Base-by-base conservation (phyloP, 345 rosid species). In the Pugionium dolabratum region DNA sequence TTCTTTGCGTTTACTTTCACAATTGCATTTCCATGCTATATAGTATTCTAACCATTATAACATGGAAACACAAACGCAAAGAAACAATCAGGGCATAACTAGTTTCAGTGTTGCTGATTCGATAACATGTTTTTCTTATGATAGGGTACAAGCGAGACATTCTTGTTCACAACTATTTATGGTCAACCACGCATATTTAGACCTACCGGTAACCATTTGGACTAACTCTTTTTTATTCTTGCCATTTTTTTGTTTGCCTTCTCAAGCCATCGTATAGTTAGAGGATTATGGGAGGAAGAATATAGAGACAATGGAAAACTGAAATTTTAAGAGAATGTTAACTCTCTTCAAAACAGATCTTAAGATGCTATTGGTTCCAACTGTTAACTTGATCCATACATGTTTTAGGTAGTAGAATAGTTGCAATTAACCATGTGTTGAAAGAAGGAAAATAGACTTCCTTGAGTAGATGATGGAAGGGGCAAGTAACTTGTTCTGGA, bases 171-270 rank as follows among this genome's bases (percentile, higher is more conserved):
- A 64, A 88, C 97, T 59, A 72, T 84, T 62, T 79, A 93, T 78
- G 98, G 95, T 57, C 81, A 79, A 69, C 98, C 98, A 58, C 86
- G 96, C 82, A 69, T 90, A 11, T 93, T 93, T 82, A 84, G 96
- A 68, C 85, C 98, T 44, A 93, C 98, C 1, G 98, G 97, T 93
- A 69, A 70, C 76, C 37, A 8, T 67, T 51, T 54, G n/a, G 5
- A 33, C 41, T 33, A 3, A 2, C 9, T 54, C 25, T 26, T 44
- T 33, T 39, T 6, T 5, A 4, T 36, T 31, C 35, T 44, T 26
- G 2, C 25, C 25, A 4, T 0, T 31, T 49, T 11, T 29, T 6
- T 25, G 7, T 41, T 26, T 48, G 40, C 4, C 8, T 32, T 27
- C 11, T 54, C 7, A 6, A 64, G 37, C 4, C 4, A 39, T 71